Evolutionary conservation across 2,329 filamentous ascomycete species (phyloP), one percentile per base, ranked within the genome.

Genomic region (Lachnellula suecica): DNA sequence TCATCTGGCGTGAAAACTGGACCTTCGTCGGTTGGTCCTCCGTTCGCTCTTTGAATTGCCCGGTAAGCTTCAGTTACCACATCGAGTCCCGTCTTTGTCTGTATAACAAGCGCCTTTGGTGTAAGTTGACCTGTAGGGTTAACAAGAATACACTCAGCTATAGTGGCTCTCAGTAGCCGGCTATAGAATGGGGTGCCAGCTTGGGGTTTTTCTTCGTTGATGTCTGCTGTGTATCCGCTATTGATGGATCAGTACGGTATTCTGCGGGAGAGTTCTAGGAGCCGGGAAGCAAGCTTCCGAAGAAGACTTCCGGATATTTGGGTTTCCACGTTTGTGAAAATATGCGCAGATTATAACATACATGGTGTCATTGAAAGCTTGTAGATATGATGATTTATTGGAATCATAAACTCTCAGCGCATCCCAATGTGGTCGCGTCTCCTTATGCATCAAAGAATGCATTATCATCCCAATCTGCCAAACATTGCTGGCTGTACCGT

Each of bases 381-480:
- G n/a, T n/a, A 35, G 13, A 35, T 35, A n/a, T 35, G 15, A 13
- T 3, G 31, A 35, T 35, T 35, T 35, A 5, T 4, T 10, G 37
- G 37, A 40, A 22, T 40, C 20, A 17, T 40, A 40, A 17, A 22
- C 19, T 1, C 20, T 15, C n/a, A 40, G 15, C 6, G 4, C 2
- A 17, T 40, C 15, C 37, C 37, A 40, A 11, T 19, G n/a, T 10
- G 37, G 37, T 10, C 17, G 19, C 10, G 1, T 4, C 20, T 49
- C 24, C 15, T 8, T 25, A 17, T 43, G 51, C 27, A 47, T 41
- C 1, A 54, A 11, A 24, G 44, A 55, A 19, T 43, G 35, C 48
- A 55, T 49, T 13, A 55, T 52, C 24, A 55, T 15, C 10, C 52
- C 52, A 27, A 52, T 45, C 23, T 52, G 45, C 52, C 52, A 55